phyloP scores from a whole-genome alignment of 352 stramenopile species.

The Thraustochytrium striatum region DNA sequence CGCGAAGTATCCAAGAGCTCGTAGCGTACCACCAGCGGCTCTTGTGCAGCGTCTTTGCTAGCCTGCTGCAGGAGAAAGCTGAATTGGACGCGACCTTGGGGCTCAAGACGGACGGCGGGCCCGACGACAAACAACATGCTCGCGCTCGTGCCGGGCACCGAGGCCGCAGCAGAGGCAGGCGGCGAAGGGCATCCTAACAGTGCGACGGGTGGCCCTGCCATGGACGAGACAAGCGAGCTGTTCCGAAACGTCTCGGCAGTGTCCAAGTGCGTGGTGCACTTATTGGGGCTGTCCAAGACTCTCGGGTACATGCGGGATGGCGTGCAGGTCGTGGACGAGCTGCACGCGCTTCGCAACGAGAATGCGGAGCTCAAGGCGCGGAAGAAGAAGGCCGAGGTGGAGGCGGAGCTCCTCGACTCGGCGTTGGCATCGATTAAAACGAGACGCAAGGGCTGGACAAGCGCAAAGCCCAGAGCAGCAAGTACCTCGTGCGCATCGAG shows the following conservation, averaged over 20 bases:
- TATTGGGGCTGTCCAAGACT: background rate
- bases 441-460: background rate
- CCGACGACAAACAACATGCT: no score
- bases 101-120: no score
- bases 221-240: no score
- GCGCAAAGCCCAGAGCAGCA: background rate
- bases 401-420: constrained; percentile 3
- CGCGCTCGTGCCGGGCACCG: no score
- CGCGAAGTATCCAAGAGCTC: background rate
- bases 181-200: constrained; percentile 5
- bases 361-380: background rate
- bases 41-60: background rate
- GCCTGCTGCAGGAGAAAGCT: background rate
- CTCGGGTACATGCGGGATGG: constrained; percentile 18
- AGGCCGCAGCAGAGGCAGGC: background rate
- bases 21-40: background rate
- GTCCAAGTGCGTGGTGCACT: background rate
- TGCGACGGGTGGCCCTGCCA: background rate
- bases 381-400: background rate
- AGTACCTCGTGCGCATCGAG: constrained; percentile 8
- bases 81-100: background rate
- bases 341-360: constrained; percentile 4
- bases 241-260: background rate
- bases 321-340: background rate
- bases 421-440: constrained; percentile 13